phyloP scores from a whole-genome alignment of 257 asterid species.

The Scutellaria galericulata region DNA sequence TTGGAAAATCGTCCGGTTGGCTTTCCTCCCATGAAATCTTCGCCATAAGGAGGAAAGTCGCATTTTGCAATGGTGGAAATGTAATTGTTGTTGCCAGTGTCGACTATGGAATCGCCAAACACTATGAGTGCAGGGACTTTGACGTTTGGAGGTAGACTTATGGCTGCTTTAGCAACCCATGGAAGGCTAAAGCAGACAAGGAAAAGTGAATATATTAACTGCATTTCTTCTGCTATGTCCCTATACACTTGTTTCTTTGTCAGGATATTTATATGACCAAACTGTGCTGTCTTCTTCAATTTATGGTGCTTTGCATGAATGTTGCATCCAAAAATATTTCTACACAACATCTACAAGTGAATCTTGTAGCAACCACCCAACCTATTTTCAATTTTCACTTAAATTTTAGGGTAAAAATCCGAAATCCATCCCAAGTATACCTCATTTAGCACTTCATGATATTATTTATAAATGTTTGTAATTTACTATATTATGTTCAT shows the following conservation, averaged over 20 bases:
- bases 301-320: too few species aligned
- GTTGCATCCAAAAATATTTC: too few species aligned
- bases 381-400: too few species aligned
- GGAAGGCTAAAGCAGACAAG: neutral
- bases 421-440: too few species aligned
- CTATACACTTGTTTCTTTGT: neutral
- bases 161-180: slow-evolving; percentile 26
- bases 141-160: slow-evolving; percentile 32
- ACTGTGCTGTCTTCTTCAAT: too few species aligned
- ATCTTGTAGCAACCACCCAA: too few species aligned
- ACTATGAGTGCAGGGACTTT: slow-evolving; percentile 50
- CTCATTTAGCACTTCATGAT: too few species aligned
- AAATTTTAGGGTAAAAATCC: too few species aligned
- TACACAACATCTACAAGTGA: too few species aligned
- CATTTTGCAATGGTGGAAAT: slow-evolving; percentile 43
- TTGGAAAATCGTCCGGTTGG: slow-evolving; percentile 69
- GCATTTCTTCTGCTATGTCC: slow-evolving; percentile 10
- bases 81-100: slow-evolving; percentile 61
- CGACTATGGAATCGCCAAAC: slow-evolving; percentile 69
- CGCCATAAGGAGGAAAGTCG: slow-evolving; percentile 64
- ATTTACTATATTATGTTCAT: too few species aligned
- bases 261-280: neutral
- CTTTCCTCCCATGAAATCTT: slow-evolving; percentile 60
- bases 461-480: too few species aligned
- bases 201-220: neutral